Conservation (phyloP, 306 rosid genomes). For the Nissolia schottii region DNA sequence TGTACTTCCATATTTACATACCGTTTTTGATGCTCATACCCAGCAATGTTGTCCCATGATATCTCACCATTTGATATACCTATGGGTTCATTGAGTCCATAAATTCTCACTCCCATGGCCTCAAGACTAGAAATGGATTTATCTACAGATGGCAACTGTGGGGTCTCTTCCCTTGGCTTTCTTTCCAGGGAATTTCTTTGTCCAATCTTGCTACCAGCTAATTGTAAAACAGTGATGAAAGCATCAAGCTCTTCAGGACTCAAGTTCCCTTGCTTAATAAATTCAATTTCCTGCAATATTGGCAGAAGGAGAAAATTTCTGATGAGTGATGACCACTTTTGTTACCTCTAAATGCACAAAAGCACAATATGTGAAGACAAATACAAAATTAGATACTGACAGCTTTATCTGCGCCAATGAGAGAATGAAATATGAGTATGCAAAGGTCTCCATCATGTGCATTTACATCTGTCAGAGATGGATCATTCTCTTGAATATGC, state of each 20-base stretch:
- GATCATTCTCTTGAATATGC: slow-evolving; percentile 36
- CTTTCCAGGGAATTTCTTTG: slow-evolving; percentile 38
- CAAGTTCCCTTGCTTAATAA: slow-evolving; percentile 67
- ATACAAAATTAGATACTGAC: slow-evolving; percentile 43
- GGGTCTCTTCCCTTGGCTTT: slow-evolving; percentile 43
- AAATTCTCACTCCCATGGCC: slow-evolving; percentile 82
- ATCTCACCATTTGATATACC: slow-evolving; percentile 42
- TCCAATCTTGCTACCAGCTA: slow-evolving; percentile 61
- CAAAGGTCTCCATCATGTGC: slow-evolving; percentile 49
- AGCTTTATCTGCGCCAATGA: slow-evolving; percentile 60
- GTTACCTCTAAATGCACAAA: neutral
- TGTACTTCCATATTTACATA: slow-evolving; percentile 25
- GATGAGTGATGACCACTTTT: neutral
- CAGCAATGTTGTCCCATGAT: slow-evolving; percentile 89
- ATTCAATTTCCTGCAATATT: slow-evolving; percentile 80
- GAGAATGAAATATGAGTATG: slow-evolving; percentile 63
- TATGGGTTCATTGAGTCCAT: slow-evolving; percentile 56
- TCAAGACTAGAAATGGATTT: slow-evolving; percentile 67
- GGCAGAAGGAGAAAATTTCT: neutral
- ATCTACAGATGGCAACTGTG: slow-evolving; percentile 49
- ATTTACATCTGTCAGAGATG: slow-evolving; percentile 27
- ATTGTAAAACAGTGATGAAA: slow-evolving; percentile 64
- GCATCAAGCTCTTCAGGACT: slow-evolving; percentile 74
- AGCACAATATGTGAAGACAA: slow-evolving; percentile 3
- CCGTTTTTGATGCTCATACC: slow-evolving; percentile 86